Evolutionary conservation across 2,329 filamentous ascomycete genomes (phyloP).

Genomic region (Ophiognomonia clavigignenti-juglandacearum): DNA sequence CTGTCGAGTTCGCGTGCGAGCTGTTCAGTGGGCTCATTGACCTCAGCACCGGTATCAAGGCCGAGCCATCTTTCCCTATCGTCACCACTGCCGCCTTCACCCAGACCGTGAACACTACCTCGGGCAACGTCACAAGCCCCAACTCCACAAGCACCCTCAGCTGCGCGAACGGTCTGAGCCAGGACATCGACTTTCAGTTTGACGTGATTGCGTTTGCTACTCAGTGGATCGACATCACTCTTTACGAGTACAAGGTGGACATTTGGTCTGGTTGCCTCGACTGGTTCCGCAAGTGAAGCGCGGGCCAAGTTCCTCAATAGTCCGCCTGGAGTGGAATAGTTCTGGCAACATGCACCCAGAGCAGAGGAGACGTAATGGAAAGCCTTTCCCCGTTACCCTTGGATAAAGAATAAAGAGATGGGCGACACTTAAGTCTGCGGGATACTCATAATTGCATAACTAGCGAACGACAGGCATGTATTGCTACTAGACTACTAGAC

Average conservation of each 20-base stretch:
- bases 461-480: no score
- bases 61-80: conserved; percentile 14
- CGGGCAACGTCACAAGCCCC: conserved; percentile 3
- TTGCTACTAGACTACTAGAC: no score
- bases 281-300: neutral
- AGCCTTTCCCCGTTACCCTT: no score
- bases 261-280: conserved; percentile 9
- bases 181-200: conserved; percentile 8
- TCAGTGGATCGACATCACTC: conserved; percentile 2
- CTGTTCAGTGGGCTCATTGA: conserved; percentile 13
- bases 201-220: conserved; percentile 13
- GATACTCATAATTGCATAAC: no score
- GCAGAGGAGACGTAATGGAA: no score
- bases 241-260: conserved; percentile 10
- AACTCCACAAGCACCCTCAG: conserved; percentile 10
- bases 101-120: conserved; percentile 10
- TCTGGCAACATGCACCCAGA: neutral
- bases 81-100: conserved; percentile 10
- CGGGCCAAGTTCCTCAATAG: no score
- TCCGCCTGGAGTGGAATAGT: neutral
- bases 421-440: no score
- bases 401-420: no score
- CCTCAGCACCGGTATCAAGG: conserved; percentile 13
- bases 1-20: conserved; percentile 15
- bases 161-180: conserved; percentile 13